A percentile compares a stretch with the other conserved stretches of the same genome.
These are phyloP conservation scores for Pneumocystis canis DNA, from an alignment of 1,139 yeast species.

Conservation along the genomic window DNA sequence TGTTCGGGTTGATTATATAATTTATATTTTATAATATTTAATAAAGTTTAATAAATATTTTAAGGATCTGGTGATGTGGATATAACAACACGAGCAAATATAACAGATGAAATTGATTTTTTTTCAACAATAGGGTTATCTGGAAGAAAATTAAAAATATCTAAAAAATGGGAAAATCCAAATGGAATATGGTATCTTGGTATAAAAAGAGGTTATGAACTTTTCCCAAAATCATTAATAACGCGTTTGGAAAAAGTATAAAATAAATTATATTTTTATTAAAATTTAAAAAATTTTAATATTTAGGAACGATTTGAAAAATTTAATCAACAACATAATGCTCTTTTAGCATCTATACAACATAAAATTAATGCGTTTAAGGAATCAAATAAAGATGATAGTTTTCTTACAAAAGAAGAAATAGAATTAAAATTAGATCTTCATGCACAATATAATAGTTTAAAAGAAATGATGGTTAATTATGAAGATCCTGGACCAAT, in stretches of 20 bases:
- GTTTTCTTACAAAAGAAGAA: conserved; percentile 4
- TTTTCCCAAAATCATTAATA: conserved; percentile 11
- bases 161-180: conserved; percentile 9
- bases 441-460: conserved; percentile 8
- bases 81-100: not conserved
- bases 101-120: not conserved
- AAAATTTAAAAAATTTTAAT: not conserved
- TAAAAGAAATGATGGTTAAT: conserved; percentile 6
- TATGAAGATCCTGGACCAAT: conserved; percentile 12
- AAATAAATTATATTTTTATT: not conserved
- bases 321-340: conserved; percentile 5
- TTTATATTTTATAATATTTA: not conserved
- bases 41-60: not conserved
- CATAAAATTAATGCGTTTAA: conserved; percentile 1
- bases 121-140: conserved; percentile 7
- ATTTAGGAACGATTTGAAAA: conserved; percentile 6
- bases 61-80: not conserved
- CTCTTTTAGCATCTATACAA: not conserved
- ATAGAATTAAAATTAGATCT: conserved; percentile 6
- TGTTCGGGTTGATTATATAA: conserved; percentile 13
- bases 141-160: conserved; percentile 9
- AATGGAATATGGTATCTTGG: conserved; percentile 13
- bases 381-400: not conserved
- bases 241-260: conserved; percentile 7
- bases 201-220: conserved; percentile 11